Evolutionary conservation across 106 monocot species (phyloP), one percentile per base, ranked within the genome.

Genomic region (Dioscorea zingiberensis): DNA sequence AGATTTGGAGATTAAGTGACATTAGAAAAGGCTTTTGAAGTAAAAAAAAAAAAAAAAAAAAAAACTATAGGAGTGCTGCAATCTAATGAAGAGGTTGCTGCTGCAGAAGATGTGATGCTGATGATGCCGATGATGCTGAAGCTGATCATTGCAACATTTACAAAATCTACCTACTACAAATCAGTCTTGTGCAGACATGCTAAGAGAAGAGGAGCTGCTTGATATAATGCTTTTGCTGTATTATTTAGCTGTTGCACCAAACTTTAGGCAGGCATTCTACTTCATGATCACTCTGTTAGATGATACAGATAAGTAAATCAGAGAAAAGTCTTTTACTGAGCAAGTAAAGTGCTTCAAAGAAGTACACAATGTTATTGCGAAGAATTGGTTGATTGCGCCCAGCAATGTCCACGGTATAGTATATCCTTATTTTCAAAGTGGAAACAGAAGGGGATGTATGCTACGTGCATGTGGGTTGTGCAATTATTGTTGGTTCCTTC

Each of bases 381-480:
- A 77, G 88, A 98, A 63, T 75, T 98, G 58, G 77, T 85, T 63
- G 97, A 98, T 66, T 92, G 85, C 61, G 77, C 89, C 14, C 81
- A 88, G 68, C 91, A 92, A 64, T 86, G 92, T 66, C 69, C 84
- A 49, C 92, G 97, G 97, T 98, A 92, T 62, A 85, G 84, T 14
- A 67, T 82, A 47, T 80, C 70, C 70, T 81, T 98, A 71, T 98
- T 78, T 65, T 88, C 97, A 60, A 69, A 70, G 44, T 98, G 97
- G 97, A 98, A 98, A 73, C 92, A 85, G 73, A 88, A 92, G 64
- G 97, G 85, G 73, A 89, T 92, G 85, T 98, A 98, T 69, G 97
- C 92, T 55, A 75, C 88, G 56, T 92, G 97, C 81, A 86, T 89
- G 81, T 98, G 97, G 97, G 71, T 84, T 21, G 83, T 79, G 53